Conservation (phyloP, 768 basidiomycete genomes). For the Xerocomus brunneocitrinus region DNA sequence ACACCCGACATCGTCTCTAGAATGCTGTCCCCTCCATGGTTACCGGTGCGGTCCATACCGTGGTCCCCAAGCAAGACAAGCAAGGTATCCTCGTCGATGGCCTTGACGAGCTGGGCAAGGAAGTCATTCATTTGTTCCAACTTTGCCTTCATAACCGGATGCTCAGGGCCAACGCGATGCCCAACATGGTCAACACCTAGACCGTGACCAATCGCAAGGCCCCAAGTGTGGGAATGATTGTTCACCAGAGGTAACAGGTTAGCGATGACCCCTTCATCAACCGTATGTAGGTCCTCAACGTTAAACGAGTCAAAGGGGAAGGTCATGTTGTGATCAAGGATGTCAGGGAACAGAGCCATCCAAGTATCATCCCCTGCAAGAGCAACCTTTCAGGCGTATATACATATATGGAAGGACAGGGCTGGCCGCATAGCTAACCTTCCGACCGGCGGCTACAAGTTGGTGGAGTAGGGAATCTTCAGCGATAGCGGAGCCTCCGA, state of each 20-base stretch:
- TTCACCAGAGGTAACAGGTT: slow-evolving; percentile 80
- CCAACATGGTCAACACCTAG: slow-evolving; percentile 97
- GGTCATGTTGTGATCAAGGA: slow-evolving; percentile 67
- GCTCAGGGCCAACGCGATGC: slow-evolving; percentile 88
- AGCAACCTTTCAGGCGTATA: slow-evolving; percentile 48
- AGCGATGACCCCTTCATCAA: slow-evolving; percentile 83
- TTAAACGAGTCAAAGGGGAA: slow-evolving; percentile 96
- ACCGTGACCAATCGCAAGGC: slow-evolving; percentile 87
- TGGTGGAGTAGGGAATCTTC: slow-evolving; percentile 90
- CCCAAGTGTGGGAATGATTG: slow-evolving; percentile 55
- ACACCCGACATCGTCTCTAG: slow-evolving; percentile 82
- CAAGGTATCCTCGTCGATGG: slow-evolving; percentile 82
- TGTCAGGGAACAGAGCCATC: slow-evolving; percentile 80
- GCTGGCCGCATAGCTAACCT: slow-evolving; percentile 35
- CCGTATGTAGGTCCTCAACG: slow-evolving; percentile 95
- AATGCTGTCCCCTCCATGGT: slow-evolving; percentile 89
- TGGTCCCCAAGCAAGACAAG: slow-evolving; percentile 93
- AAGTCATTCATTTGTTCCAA: slow-evolving; percentile 85
- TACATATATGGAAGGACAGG: background rate
- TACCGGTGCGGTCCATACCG: slow-evolving; percentile 92
- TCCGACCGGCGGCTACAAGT: slow-evolving; percentile 52
- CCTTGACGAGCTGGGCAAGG: slow-evolving; percentile 63
- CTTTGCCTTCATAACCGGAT: slow-evolving; percentile 81
- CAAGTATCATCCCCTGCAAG: slow-evolving; percentile 99
- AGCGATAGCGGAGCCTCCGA: slow-evolving; percentile 77